Base-by-base conservation (phyloP, 2,329 filamentous ascomycete genomes). In the Penicillium sp. region DNA sequence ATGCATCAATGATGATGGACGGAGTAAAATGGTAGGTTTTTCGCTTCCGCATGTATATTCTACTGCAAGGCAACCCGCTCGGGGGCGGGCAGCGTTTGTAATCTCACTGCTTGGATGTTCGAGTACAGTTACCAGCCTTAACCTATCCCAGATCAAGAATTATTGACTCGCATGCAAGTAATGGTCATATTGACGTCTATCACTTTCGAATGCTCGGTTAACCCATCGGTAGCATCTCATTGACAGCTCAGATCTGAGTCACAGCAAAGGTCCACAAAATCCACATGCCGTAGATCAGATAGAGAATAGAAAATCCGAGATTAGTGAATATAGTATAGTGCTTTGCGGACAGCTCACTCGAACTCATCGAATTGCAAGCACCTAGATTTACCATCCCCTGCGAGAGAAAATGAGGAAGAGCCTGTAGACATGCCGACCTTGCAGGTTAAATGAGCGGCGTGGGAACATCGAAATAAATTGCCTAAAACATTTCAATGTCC, bases 371-470 rank as follows among this genome's bases (percentile, higher is more conserved):
- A 46, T 55, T 30, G 49, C 4, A 43, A 22, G 22, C 30, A 8
- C 6, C 35, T 6, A 46, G 45, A 48, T 30, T 51, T 54, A 26
- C 26, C 54, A 52, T 59, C 55, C 37, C 66, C 65, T 66, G 56
- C 61, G 22, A 53, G 53, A 42, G 14, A 14, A 59, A 46, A 58
- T 51, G 13, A 55, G 42, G 38, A 45, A 52, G 28, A 53, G 52
- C 45, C 53, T 60, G 40, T 57, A 60, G 52, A 52, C 37, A 58
- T 38, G 58, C 37, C 55, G 6, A 28, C 45, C 5, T 30, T 45
- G 22, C 35, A 56, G 42, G n/a, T 22, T 38, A 61, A 51, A 55
- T 55, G 26, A 55, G 48, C 53, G 61, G 57, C 49, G 54, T 61
- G 62, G 55, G 37, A 35, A n/a, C 14, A 42, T 51, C 14, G 6